Conservation (phyloP, 2,329 filamentous ascomycete species). For the Penicillium vulpinum region DNA sequence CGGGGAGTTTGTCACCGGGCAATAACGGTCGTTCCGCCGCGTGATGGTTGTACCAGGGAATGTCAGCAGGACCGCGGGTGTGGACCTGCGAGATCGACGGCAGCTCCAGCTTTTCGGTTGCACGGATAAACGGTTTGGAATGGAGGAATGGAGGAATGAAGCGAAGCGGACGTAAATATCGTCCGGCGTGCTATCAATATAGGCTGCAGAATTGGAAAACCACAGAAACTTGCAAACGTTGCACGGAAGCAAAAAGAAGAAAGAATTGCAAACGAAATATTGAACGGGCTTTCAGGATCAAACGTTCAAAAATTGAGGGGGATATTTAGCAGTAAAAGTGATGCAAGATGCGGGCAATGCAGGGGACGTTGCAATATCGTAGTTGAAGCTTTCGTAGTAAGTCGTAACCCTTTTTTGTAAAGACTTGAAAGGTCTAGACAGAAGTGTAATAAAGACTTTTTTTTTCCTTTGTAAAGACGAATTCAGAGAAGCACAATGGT, state of each 20-base stretch:
- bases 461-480: no score
- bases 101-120: slow-evolving; percentile 92
- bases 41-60: slow-evolving; percentile 68
- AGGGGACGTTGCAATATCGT: slow-evolving; percentile 27
- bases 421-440: slow-evolving; percentile 21
- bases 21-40: slow-evolving; percentile 63
- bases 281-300: neutral
- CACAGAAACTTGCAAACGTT: slow-evolving; percentile 2
- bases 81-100: slow-evolving; percentile 82
- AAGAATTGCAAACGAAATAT: slow-evolving; percentile 1
- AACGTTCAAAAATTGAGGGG: neutral
- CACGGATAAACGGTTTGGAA: slow-evolving; percentile 35
- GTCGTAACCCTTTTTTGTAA: slow-evolving; percentile 34
- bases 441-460: slow-evolving; percentile 14
- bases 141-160: slow-evolving; percentile 9
- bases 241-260: slow-evolving; percentile 6
- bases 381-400: slow-evolving; percentile 29
- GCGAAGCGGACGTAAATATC: slow-evolving; percentile 24
- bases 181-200: slow-evolving; percentile 23
- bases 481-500: slow-evolving; percentile 18
- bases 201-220: slow-evolving; percentile 4
- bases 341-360: slow-evolving; percentile 28
- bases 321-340: neutral
- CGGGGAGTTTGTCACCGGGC: slow-evolving; percentile 73
- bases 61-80: slow-evolving; percentile 73